Evolutionary conservation across 306 rosid genomes (phyloP).

Genomic region (Delonix regia): DNA sequence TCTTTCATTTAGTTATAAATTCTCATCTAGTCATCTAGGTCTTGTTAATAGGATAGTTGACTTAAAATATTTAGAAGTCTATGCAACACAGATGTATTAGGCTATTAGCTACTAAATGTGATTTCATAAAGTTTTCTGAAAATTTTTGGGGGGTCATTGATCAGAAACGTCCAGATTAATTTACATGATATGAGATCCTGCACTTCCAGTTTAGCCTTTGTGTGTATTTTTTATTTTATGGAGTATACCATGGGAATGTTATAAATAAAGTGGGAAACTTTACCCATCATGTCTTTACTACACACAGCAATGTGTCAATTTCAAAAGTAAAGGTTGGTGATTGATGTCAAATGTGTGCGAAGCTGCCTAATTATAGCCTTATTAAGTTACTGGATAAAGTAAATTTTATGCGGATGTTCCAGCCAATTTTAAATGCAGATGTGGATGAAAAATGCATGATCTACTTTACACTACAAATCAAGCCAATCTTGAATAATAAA

Average conservation of each 20-base stretch:
- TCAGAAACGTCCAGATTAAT: constrained; percentile 9
- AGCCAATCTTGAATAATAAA: neutral
- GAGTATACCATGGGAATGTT: neutral
- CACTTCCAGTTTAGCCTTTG: neutral
- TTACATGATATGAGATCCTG: neutral
- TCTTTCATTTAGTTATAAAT: neutral
- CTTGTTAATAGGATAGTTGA: neutral
- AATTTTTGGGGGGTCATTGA: neutral
- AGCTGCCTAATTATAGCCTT: neutral
- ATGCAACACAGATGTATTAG: constrained; percentile 6
- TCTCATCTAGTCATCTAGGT: constrained; percentile 9
- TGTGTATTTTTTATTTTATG: neutral
- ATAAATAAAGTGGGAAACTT: neutral
- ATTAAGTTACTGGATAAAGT: neutral
- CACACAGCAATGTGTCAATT: neutral
- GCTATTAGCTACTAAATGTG: neutral
- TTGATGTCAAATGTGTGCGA: neutral
- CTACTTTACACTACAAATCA: neutral
- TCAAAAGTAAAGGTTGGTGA: neutral
- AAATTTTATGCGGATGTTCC: neutral
- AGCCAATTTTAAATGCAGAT: neutral
- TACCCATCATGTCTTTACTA: neutral
- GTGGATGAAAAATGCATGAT: neutral
- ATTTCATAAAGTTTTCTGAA: neutral
- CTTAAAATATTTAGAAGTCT: constrained; percentile 3